Evolutionary conservation across 495 filamentous ascomycete genomes (phyloP), one percentile per base, ranked within the genome.

Genomic region (Trypethelium eluteriae): DNA sequence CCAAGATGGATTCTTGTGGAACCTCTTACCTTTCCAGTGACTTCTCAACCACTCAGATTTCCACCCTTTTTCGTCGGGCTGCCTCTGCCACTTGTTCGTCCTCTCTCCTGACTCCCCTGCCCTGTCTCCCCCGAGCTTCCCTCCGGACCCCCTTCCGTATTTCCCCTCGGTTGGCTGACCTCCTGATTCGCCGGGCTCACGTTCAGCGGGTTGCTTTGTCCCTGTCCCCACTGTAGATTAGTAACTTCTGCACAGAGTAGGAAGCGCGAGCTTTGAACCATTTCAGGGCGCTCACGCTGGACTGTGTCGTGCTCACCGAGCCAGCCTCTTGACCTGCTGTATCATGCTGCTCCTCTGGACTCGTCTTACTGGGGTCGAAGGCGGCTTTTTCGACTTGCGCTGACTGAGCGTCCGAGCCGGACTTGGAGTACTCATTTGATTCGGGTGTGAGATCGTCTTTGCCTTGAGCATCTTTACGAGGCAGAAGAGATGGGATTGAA

Each of bases 161-260:
- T 66, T 5, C 74, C 75, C 65, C 81, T 73, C 71, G 76, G 78
- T 69, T 80, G 73, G 65, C 80, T 85, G n/a, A 85, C 80, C 7
- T 85, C 83, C 47, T 76, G 79, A 71, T 89, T 89, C 32, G 82
- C 84, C 0, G 83, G 81, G 61, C 83, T 85, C 56, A 88, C 81
- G 35, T 87, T 77, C 34, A 89, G 73, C 6, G 86, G 82, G 67
- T 83, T 81, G 46, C 74, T 72, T 9, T 68, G 62, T 38, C 16
- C 49, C 49, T 53, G 49, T 53, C 41, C 25, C 25, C 25, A 25
- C 25, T 25, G 25, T 25, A 25, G 25, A 25, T 25, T 25, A 25
- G 25, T 25, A 25, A 25, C 25, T 25, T 25, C 25, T 25, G 25
- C 25, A 25, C 25, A 25, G 25, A 25, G 25, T 25, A 25, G 18